phyloP scores from a whole-genome alignment of 805 yeast species.

The Hanseniaspora vineae region DNA sequence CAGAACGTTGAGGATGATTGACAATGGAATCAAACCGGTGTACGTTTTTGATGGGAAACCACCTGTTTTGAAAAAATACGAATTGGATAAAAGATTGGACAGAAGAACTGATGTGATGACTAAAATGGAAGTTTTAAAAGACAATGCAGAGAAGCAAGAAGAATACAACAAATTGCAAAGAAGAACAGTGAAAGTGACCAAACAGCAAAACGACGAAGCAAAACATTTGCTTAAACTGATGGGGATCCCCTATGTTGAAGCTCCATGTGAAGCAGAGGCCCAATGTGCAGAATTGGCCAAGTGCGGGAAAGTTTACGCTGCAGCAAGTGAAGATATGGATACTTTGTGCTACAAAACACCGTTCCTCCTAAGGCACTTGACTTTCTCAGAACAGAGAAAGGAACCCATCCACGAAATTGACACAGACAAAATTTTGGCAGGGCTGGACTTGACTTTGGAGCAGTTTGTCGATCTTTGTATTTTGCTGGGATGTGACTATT shows the following conservation, averaged over 20 bases:
- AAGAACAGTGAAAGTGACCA: constrained; percentile 78
- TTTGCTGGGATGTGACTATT: constrained; percentile 90
- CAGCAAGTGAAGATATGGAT: constrained; percentile 99
- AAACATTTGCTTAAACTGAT: constrained; percentile 63
- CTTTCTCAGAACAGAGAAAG: constrained; percentile 88
- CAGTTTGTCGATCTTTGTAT: constrained; percentile 89
- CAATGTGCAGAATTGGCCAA: constrained; percentile 92
- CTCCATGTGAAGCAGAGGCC: constrained; percentile 98
- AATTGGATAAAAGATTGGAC: constrained; percentile 71
- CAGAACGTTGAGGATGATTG: constrained; percentile 80
- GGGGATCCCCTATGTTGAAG: constrained; percentile 92
- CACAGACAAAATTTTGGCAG: constrained; percentile 55
- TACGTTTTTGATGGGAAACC: constrained; percentile 98
- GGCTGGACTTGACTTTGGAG: constrained; percentile 55
- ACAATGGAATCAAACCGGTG: constrained; percentile 89
- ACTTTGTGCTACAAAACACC: constrained; percentile 89
- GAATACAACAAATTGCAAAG: constrained; percentile 68
- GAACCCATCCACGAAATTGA: constrained; percentile 81
- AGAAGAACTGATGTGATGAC: constrained; percentile 75
- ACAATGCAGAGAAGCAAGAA: constrained; percentile 16
- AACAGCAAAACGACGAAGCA: constrained; percentile 90
- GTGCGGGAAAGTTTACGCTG: constrained; percentile 86
- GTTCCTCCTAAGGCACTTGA: constrained; percentile 69
- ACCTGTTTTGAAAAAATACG: constrained; percentile 87
- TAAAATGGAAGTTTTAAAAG: constrained; percentile 61